Evolutionary conservation across 108 stramenopile genomes (phyloP), one percentile per base, ranked within the genome.

Genomic region (Cyclotella distinguenda): DNA sequence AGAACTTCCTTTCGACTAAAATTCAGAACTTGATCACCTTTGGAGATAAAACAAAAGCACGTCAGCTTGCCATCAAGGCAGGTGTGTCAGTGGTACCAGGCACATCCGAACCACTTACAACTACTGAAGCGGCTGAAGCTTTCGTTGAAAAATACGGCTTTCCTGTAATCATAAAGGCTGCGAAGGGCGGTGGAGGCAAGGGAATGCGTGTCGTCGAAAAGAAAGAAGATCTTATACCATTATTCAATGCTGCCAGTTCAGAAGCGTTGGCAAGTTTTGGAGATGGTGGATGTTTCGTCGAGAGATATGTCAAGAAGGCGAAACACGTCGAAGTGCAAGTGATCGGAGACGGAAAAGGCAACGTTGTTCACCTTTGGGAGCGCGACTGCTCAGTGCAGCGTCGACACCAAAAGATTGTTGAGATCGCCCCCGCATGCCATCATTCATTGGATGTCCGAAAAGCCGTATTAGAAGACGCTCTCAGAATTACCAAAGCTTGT

Each of bases 111-210:
- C 60, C 75, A 12, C 50, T 77, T 4, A 77, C 75, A 21, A 64
- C 67, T 22, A 43, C 63, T 42, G 60, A 70, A 42, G 70, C 70
- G 13, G 87, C 87, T 18, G 77, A 81, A 26, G 57, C 35, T 19
- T 74, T 94, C 47, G 82, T 89, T 16, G 68, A 77, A 16, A 78
- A 94, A 27, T 85, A 92, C 31, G 90, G 93, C 12, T 88, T 90
- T 60, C 93, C 93, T 16, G 88, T 94, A 9, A 94, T 94, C 85
- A 86, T 94, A 80, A 94, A 94, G 79, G 93, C 93, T 11, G 66
- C 63, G 39, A 90, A 89, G 26, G 93, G 93, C 23, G 93, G 93
- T 8, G 93, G 93, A 25, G 93, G 93, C 38, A 94, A 94, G 80
- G 93, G 93, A 8, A 94, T 94, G 93, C 84, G 93, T 31, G 84